Evolutionary conservation across 2,329 filamentous ascomycete species (phyloP), one percentile per base, ranked within the genome.

Genomic region (Cladosporium austrohemisphaericum): DNA sequence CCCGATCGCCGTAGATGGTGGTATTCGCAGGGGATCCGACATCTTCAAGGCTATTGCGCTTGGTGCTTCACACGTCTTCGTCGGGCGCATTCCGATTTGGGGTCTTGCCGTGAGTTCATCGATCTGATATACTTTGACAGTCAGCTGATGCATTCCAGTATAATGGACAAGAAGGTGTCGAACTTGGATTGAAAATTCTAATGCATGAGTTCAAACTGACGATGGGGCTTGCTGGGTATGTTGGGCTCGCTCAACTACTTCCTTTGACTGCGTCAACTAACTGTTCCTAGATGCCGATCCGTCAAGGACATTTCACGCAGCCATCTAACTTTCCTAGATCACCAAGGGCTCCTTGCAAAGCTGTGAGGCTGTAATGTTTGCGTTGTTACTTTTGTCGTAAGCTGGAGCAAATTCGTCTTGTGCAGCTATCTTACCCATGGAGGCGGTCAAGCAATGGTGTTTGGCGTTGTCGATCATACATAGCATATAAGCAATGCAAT

Each of bases 1-100:
- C 74, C 28, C 77, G 77, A 61, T 85, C 19, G 71, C 84, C 29
- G 76, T 85, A 11, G 83, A 85, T 57, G 75, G 71, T 10, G 77
- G 78, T 1, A 73, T 81, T 29, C 59, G 78, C 37, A 71, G 73
- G 13, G 78, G 76, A 0, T 73, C 71, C 0, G 78, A 81, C 58
- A 68, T 79, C 7, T 74, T 81, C 63, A 80, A 81, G 60, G 78
- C 77, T 1, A 60, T 78, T 2, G 71, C 72, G 1, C 60, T 78
- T 1, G 75, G 74, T 2, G 75, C 74, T 0, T 63, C 73, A 18
- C 55, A 52, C 32, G 50, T 50, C 14, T 57, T 76, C 76, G 29
- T 52, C 35, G 52, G 51, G 3, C 36, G 51, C 6, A 49, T 48
- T 10, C 47, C 50, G 1, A 41, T 53, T 3, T 53, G 51, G 51